phyloP scores from a whole-genome alignment of 2,329 filamentous ascomycete genomes.

The Phaeophleospora eucalypticola region DNA sequence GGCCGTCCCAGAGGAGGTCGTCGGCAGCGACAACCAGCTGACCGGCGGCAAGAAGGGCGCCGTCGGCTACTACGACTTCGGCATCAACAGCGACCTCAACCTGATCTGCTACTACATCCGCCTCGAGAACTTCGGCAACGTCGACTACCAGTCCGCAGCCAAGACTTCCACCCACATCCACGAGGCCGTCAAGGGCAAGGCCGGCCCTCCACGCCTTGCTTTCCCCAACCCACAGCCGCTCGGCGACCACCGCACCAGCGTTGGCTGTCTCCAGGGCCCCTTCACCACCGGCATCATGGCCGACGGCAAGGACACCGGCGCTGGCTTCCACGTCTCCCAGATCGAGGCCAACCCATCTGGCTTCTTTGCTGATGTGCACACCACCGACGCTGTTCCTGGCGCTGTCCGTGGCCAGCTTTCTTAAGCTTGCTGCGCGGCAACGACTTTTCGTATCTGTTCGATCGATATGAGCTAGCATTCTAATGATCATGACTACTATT shows the following conservation, averaged over 20 bases:
- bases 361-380: constrained; percentile 55
- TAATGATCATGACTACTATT: too few relatives aligned
- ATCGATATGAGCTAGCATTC: too few relatives aligned
- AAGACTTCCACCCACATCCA: constrained; percentile 55
- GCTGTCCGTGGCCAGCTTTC: constrained; percentile 51
- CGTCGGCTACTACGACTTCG: constrained; percentile 50
- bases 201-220: constrained; percentile 51
- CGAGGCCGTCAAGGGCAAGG: constrained; percentile 43
- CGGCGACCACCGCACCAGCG: constrained; percentile 23
- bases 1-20: constrained; percentile 50
- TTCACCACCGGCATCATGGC: constrained; percentile 41
- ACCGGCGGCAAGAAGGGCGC: constrained; percentile 35
- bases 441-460: too few relatives aligned
- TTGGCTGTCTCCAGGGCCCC: constrained; percentile 44
- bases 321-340: constrained; percentile 47
- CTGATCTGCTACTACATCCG: constrained; percentile 51
- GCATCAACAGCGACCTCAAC: constrained; percentile 48
- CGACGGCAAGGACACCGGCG: constrained; percentile 42
- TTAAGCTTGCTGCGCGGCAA: neutral
- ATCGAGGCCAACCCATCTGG: constrained; percentile 49
- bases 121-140: constrained; percentile 45
- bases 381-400: constrained; percentile 46
- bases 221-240: constrained; percentile 45
- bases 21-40: constrained; percentile 38
- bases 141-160: constrained; percentile 50